A percentile compares a stretch with the other conserved stretches of the same genome.
phyloP scores from a whole-genome alignment of 148 eudicot genomes.

The Camellia lanceoleosa region DNA sequence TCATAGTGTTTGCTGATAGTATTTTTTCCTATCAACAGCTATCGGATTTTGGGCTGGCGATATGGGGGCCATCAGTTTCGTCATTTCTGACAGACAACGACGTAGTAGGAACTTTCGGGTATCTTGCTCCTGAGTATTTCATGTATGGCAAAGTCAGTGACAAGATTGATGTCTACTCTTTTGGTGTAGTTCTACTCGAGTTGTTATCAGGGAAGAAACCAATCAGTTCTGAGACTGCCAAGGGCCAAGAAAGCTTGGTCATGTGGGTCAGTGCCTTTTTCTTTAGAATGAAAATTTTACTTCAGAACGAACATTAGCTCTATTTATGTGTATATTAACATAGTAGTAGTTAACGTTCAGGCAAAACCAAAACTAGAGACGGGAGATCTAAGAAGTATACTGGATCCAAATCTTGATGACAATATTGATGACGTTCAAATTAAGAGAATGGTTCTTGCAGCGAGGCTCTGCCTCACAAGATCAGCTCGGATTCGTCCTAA shows the following conservation, averaged over 20 bases:
- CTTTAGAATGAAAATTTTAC: neutral
- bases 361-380: slow-evolving; percentile 78
- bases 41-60: slow-evolving; percentile 90
- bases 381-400: slow-evolving; percentile 50
- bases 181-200: slow-evolving; percentile 93
- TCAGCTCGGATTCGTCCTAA: slow-evolving; percentile 80
- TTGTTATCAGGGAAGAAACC: slow-evolving; percentile 75
- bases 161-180: slow-evolving; percentile 89
- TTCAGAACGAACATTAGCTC: neutral
- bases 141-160: slow-evolving; percentile 97
- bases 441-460: slow-evolving; percentile 78
- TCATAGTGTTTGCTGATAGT: neutral
- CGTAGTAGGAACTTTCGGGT: slow-evolving; percentile 94
- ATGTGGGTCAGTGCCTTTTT: slow-evolving; percentile 74
- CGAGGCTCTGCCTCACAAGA: slow-evolving; percentile 74
- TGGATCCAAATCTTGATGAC: slow-evolving; percentile 59
- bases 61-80: slow-evolving; percentile 66
- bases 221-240: slow-evolving; percentile 50
- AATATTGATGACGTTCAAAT: slow-evolving; percentile 47
- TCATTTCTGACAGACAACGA: slow-evolving; percentile 53
- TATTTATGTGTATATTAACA: neutral
- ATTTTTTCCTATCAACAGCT: slow-evolving; percentile 36
- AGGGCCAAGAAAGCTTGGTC: slow-evolving; percentile 83
- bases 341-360: slow-evolving; percentile 30
- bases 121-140: slow-evolving; percentile 94